Evolutionary conservation across 176 grass and related monocot species (phyloP), one percentile per base, ranked within the genome.

Genomic region (Triticum monococcum): DNA sequence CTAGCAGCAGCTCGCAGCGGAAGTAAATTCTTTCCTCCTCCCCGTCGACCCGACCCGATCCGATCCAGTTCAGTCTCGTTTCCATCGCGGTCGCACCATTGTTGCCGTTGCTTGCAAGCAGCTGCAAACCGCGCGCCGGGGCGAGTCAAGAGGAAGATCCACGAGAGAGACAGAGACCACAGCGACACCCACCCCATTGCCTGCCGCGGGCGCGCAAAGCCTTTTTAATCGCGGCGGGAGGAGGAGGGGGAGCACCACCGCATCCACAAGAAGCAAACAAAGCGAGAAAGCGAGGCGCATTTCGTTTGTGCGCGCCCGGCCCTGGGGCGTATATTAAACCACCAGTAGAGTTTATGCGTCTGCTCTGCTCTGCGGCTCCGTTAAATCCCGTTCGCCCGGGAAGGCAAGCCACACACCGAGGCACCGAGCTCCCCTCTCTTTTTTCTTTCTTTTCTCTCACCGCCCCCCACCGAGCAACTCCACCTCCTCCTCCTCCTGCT

Each of bases 101-200:
- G 28, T 64, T 68, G 83, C 48, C 66, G 78, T 86, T 77, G 88
- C 84, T 83, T 86, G 79, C 88, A 83, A 72, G 84, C 2, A 82
- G 64, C 74, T 5, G 45, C 72, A 5, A 61, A 10, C 60, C 3
- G 4, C 12, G 13, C 48, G 75, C 66, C 66, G 52, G 17, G 37
- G 28, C 13, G n/a, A n/a, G n/a, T n/a, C n/a, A n/a, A n/a, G 50
- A 54, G 41, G 18, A 54, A 56, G 16, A 43, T 16, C 74, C 64
- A 64, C 36, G 50, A 18, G 50, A 54, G 50, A 54, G n/a, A n/a
- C n/a, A n/a, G n/a, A n/a, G n/a, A n/a, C n/a, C n/a, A n/a, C n/a
- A n/a, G n/a, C n/a, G n/a, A n/a, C 28, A 73, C 74, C 87, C 48
- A 72, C 65, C 74, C 28, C 65, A 72, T 26, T 41, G 43, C 46